Evolutionary conservation across 306 rosid genomes (phyloP).

Genomic region (Corylus americana): DNA sequence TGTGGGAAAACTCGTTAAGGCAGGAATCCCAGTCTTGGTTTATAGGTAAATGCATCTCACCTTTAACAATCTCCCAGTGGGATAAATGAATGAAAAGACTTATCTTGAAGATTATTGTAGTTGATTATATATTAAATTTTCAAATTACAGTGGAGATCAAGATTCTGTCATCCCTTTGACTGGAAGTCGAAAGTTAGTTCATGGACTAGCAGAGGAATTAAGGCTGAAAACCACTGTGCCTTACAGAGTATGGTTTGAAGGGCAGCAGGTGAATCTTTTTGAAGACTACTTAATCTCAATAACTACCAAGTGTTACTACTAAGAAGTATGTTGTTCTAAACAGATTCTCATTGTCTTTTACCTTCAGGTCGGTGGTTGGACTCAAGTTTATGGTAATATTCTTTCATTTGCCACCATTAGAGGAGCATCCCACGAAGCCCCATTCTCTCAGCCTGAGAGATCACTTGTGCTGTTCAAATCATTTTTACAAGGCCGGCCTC

Average conservation of each 20-base stretch:
- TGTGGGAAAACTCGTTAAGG: constrained; percentile 65
- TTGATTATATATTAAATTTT: constrained; percentile 3
- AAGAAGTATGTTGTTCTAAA: neutral
- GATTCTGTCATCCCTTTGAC: constrained; percentile 94
- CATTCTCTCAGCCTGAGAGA: constrained; percentile 95
- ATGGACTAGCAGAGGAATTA: constrained; percentile 62
- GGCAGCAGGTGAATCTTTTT: constrained; percentile 63
- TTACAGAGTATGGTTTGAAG: constrained; percentile 89
- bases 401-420: constrained; percentile 89
- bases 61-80: neutral
- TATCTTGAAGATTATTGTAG: constrained; percentile 2
- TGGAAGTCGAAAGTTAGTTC: constrained; percentile 87
- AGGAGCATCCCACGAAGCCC: constrained; percentile 97
- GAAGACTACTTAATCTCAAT: neutral
- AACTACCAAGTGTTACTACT: neutral
- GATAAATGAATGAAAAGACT: neutral
- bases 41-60: constrained; percentile 57
- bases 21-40: constrained; percentile 77
- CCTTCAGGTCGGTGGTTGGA: constrained; percentile 96
- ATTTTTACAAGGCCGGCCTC: constrained; percentile 62
- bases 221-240: constrained; percentile 73
- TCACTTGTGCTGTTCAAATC: constrained; percentile 79
- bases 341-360: constrained; percentile 1
- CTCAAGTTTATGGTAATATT: constrained; percentile 84
- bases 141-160: constrained; percentile 80